A percentile compares a stretch with the other conserved stretches of the same genome.
phyloP scores from a whole-genome alignment of 805 yeast species.

The Allodekkera sacchari region DNA sequence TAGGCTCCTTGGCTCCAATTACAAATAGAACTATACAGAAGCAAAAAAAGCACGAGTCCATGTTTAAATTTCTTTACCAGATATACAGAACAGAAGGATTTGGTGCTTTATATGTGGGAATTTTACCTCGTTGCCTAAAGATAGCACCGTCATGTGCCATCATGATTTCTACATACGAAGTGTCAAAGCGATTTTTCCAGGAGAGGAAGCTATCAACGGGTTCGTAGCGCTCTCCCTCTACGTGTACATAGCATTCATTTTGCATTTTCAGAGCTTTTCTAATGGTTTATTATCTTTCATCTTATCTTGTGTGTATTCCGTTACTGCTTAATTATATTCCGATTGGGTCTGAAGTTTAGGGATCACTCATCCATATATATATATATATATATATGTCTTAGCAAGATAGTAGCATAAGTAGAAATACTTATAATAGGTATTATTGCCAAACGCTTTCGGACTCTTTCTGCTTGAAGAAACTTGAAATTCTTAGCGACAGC shows the following conservation, averaged over 20 bases:
- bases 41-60: conserved; percentile 32
- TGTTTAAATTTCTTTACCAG: conserved; percentile 56
- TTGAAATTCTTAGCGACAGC: conserved; percentile 18
- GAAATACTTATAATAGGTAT: too few species aligned
- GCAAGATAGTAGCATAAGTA: too few species aligned
- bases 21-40: conserved; percentile 4
- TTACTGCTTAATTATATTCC: too few species aligned
- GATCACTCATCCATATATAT: too few species aligned
- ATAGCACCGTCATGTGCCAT: conserved; percentile 98
- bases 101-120: conserved; percentile 80
- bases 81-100: conserved; percentile 70
- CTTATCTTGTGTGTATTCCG: too few species aligned
- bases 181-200: conserved; percentile 58
- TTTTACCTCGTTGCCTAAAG: conserved; percentile 78
- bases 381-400: too few species aligned
- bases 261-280: too few species aligned
- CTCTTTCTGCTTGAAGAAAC: conserved; percentile 13
- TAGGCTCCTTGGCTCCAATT: conserved; percentile 7
- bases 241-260: too few species aligned
- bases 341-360: too few species aligned
- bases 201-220: too few species aligned
- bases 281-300: too few species aligned
- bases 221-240: too few species aligned
- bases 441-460: conserved; percentile 8
- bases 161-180: conserved; percentile 92